phyloP scores from a whole-genome alignment of 2,329 filamentous ascomycete species.

The Pseudodiploospora longispora region DNA sequence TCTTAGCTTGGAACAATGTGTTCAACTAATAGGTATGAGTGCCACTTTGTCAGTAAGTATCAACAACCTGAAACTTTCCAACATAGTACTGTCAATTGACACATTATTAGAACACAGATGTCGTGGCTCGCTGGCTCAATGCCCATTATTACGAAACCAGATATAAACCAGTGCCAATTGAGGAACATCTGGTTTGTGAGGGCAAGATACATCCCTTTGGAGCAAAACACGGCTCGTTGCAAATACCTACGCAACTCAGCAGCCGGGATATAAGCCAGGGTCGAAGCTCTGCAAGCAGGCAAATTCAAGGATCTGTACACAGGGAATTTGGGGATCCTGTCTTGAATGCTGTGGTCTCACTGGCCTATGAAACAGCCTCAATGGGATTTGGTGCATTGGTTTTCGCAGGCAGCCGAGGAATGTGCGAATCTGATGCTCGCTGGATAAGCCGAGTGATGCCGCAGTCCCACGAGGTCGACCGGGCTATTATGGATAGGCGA shows the following conservation, averaged over 20 bases:
- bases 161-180: conserved; percentile 67
- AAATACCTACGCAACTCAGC: conserved; percentile 39
- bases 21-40: conserved; percentile 74
- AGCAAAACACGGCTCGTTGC: conserved; percentile 46
- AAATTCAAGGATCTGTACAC: conserved; percentile 47
- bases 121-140: conserved; percentile 62
- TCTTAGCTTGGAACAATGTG: conserved; percentile 55
- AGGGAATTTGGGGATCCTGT: conserved; percentile 58
- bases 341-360: conserved; percentile 60
- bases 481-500: conserved; percentile 46
- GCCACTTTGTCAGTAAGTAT: conserved; percentile 60
- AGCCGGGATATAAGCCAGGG: conserved; percentile 24
- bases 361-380: conserved; percentile 61
- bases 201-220: conserved; percentile 57
- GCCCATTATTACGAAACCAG: conserved; percentile 65
- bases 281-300: conserved; percentile 33
- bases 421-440: conserved; percentile 60
- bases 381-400: conserved; percentile 64
- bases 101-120: conserved; percentile 52
- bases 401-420: conserved; percentile 62
- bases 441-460: conserved; percentile 62
- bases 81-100: no score
- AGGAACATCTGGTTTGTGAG: conserved; percentile 67
- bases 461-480: conserved; percentile 34
- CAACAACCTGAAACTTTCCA: no score